Evolutionary conservation across 495 filamentous ascomycete genomes (phyloP), one percentile per base, ranked within the genome.

Genomic region (Xylaria cubensis): DNA sequence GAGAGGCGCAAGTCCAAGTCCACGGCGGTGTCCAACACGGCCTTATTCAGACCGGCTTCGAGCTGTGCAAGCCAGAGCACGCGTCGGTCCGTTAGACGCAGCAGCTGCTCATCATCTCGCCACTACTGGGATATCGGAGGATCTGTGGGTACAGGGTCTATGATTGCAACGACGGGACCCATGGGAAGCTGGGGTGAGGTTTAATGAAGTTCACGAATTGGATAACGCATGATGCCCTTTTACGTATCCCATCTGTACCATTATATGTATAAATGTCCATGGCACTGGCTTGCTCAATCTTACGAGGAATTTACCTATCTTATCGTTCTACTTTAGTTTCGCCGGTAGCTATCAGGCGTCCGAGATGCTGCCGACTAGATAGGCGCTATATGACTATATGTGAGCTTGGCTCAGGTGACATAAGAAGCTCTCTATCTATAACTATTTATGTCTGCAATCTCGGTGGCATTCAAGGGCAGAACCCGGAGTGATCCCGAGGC

Each of bases 91-190:
- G 80, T 88, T 70, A 80, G 86, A 78, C 79, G 86, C 82, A 80
- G 88, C 77, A 90, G 87, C 71, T 81, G 88, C 13, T 93, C 91
- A 29, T 92, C 84, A 69, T 84, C 83, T 6, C 77, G 84, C 12
- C 84, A 86, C 69, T 97, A 94, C 79, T 97, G 94, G 94, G 94
- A 97, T 79, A 88, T 95, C 64, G 92, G 93, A 29, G 92, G 83
- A 39, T 93, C 90, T 73, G 88, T 93, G 17, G 92, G 92, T 9
- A 94, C 90, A 70, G 91, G 88, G 4, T 92, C 90, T 74, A 86
- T 89, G 42, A 87, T 92, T 80, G 88, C 88, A 4, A 86, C 88
- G 64, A 87, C 88, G 55, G 90, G 90, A 8, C 86, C 84, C 34
- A 87, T 94, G 80, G 91, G 92, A 26, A 88, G 87, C 64, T 94